Evolutionary conservation across 2,329 filamentous ascomycete genomes (phyloP).

Genomic region (Macrophomina tecta): DNA sequence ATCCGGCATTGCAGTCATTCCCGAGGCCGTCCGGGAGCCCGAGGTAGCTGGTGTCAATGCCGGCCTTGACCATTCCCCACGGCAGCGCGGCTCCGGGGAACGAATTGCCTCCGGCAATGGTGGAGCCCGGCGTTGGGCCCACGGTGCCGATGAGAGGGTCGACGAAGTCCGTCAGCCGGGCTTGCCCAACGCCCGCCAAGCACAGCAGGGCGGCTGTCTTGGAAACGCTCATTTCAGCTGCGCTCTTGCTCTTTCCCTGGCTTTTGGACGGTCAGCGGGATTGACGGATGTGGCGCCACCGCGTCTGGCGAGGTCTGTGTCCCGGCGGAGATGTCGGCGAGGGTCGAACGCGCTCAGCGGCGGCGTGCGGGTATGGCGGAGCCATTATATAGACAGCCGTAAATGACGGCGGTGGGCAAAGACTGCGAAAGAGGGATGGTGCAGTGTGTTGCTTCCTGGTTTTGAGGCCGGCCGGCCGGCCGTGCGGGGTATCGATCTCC

Average conservation of each 20-base stretch:
- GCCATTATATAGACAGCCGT: background rate
- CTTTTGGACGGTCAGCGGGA: background rate
- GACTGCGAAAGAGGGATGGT: background rate
- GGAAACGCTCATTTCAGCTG: background rate
- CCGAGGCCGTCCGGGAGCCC: constrained; percentile 35
- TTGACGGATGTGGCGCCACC: too few relatives aligned
- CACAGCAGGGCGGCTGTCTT: background rate
- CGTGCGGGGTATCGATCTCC: constrained; percentile 7
- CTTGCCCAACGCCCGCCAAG: background rate
- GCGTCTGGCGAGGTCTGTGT: too few relatives aligned
- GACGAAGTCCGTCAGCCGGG: constrained; percentile 40
- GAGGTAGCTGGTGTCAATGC: constrained; percentile 46
- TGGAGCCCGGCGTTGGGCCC: constrained; percentile 49
- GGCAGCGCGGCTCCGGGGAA: constrained; percentile 47
- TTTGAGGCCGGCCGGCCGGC: constrained; percentile 5
- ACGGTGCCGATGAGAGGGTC: constrained; percentile 57
- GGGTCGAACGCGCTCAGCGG: background rate
- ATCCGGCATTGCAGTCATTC: constrained; percentile 50
- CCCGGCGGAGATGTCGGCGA: background rate
- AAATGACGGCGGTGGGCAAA: background rate
- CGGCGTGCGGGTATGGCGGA: background rate
- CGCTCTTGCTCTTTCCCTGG: background rate
- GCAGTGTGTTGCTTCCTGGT: background rate
- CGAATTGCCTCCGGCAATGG: constrained; percentile 48
- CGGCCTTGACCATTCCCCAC: constrained; percentile 50